phyloP scores from a whole-genome alignment of 257 asterid genomes.

The Thymus mandschuricus region DNA sequence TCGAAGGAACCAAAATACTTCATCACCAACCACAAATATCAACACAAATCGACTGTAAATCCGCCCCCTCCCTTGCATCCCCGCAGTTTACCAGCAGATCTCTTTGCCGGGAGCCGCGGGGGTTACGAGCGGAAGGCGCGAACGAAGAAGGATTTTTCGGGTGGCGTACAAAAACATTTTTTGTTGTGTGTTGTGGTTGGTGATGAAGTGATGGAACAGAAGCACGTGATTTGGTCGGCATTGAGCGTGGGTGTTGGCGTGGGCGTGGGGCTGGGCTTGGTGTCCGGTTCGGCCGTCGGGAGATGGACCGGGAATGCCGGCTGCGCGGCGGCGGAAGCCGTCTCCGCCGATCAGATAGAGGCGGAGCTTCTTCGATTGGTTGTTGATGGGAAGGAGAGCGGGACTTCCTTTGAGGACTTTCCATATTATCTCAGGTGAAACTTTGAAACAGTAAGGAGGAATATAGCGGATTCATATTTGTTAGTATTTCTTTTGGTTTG shows the following conservation, averaged over 20 bases:
- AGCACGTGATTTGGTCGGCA: conserved; percentile 77
- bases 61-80: conserved; percentile 16
- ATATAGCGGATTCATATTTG: background rate
- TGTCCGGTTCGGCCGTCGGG: conserved; percentile 69
- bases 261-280: conserved; percentile 83
- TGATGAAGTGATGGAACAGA: conserved; percentile 72
- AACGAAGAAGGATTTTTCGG: background rate
- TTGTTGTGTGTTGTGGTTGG: conserved; percentile 18
- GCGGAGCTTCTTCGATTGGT: conserved; percentile 64
- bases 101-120: conserved; percentile 23
- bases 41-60: conserved; percentile 10
- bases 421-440: conserved; percentile 90
- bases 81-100: conserved; percentile 31
- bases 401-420: conserved; percentile 64
- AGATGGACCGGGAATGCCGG: conserved; percentile 52
- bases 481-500: background rate
- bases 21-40: conserved; percentile 11
- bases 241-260: conserved; percentile 90
- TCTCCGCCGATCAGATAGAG: conserved; percentile 63
- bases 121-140: conserved; percentile 5
- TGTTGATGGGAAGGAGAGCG: conserved; percentile 60
- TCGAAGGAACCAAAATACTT: background rate
- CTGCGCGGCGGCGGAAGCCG: conserved; percentile 43
- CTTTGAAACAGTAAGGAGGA: background rate
- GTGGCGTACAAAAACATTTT: background rate